A percentile compares a stretch with the other conserved stretches of the same genome.
phyloP scores from a whole-genome alignment of 768 basidiomycete species.

The Terana coerulea region DNA sequence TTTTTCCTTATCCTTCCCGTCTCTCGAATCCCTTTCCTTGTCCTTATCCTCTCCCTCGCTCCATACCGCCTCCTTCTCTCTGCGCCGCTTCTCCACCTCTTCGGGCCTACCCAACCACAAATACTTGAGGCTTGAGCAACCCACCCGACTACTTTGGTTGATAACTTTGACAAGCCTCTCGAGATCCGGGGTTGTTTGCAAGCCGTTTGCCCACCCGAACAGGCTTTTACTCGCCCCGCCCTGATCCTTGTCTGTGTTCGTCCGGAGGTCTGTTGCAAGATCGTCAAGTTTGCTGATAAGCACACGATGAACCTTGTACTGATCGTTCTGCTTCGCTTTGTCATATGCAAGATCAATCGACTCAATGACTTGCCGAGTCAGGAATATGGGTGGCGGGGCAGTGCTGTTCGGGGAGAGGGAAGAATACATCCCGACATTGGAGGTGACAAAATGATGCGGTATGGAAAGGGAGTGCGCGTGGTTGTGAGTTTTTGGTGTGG shows the following conservation, averaged over 20 bases:
- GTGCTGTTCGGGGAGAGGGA: conserved; percentile 17
- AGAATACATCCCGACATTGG: conserved; percentile 10
- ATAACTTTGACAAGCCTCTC: conserved; percentile 45
- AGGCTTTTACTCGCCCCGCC: conserved; percentile 15
- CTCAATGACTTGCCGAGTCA: conserved; percentile 45
- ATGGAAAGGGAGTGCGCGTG: conserved; percentile 18
- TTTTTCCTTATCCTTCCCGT: conserved; percentile 25
- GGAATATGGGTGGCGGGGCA: conserved; percentile 21
- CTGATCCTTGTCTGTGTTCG: conserved; percentile 17
- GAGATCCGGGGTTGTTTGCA: conserved; percentile 49
- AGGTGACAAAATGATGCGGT: conserved; percentile 5
- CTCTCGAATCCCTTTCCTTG: conserved; percentile 33
- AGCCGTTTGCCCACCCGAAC: conserved; percentile 29
- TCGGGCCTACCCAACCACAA: conserved; percentile 33
- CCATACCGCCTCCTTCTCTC: conserved; percentile 32
- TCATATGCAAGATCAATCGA: conserved; percentile 47
- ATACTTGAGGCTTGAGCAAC: conserved; percentile 28
- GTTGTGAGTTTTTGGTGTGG: conserved; percentile 19
- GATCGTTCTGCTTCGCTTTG: conserved; percentile 42
- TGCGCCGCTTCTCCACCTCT: conserved; percentile 27
- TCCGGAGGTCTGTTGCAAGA: conserved; percentile 36
- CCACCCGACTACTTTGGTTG: conserved; percentile 31
- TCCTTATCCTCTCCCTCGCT: conserved; percentile 33
- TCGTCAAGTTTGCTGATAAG: conserved; percentile 60
- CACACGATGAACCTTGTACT: conserved; percentile 59